These are phyloP conservation scores for Aspergillus indologenus DNA, from an alignment of 495 filamentous ascomycete species.

Conservation along the genomic window DNA sequence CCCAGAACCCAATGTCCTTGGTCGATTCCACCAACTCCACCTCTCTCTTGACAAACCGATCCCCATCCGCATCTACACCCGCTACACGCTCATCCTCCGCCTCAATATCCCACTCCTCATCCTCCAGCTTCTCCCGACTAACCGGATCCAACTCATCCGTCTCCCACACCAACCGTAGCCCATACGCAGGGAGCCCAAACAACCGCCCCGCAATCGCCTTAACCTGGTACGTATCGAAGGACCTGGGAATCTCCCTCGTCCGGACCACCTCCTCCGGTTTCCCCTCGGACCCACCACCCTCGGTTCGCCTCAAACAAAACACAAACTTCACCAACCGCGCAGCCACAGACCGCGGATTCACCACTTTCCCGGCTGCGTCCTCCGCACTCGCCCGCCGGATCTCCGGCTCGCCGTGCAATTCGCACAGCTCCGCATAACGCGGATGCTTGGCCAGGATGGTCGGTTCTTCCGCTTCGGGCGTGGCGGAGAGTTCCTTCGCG, in stretches of 20 bases:
- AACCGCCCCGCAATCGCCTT: slow-evolving; percentile 71
- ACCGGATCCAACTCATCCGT: slow-evolving; percentile 83
- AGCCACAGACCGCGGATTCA: slow-evolving; percentile 67
- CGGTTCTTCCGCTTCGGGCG: slow-evolving; percentile 50
- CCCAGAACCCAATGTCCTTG: slow-evolving; percentile 74
- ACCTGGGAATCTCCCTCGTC: slow-evolving; percentile 63
- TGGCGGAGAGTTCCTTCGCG: slow-evolving; percentile 64
- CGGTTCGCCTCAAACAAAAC: slow-evolving; percentile 41
- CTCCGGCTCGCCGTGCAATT: slow-evolving; percentile 62
- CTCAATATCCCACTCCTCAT: slow-evolving; percentile 58
- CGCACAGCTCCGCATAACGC: slow-evolving; percentile 70
- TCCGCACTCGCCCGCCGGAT: slow-evolving; percentile 39
- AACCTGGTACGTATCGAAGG: slow-evolving; percentile 74
- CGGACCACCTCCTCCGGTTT: slow-evolving; percentile 10
- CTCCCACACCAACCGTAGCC: slow-evolving; percentile 69
- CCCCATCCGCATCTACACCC: slow-evolving; percentile 19
- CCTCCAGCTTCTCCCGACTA: slow-evolving; percentile 49
- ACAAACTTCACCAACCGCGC: slow-evolving; percentile 65
- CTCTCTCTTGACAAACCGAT: slow-evolving; percentile 64
- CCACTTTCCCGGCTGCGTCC: slow-evolving; percentile 24
- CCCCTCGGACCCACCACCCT: neutral
- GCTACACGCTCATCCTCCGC: slow-evolving; percentile 38
- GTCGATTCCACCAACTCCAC: slow-evolving; percentile 79
- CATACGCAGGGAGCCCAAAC: slow-evolving; percentile 62
- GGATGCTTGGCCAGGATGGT: slow-evolving; percentile 58